Evolutionary conservation across 2,329 filamentous ascomycete species (phyloP), one percentile per base, ranked within the genome.

Genomic region (Sarocladium brachiariae): DNA sequence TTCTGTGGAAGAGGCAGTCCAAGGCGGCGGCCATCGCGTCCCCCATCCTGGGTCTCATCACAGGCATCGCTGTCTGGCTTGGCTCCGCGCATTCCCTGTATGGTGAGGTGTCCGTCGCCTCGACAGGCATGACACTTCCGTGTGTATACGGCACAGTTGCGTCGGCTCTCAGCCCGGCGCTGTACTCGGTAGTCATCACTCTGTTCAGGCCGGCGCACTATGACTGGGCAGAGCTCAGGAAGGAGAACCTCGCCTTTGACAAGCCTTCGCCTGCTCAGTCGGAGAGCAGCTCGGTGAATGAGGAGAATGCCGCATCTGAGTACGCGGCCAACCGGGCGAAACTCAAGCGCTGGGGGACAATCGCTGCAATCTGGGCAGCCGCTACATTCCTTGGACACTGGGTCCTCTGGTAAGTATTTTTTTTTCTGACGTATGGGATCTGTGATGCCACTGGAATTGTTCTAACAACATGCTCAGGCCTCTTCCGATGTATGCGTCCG

Each of bases 101-200:
- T 16, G 77, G 76, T 2, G 66, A 68, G 10, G 68, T 80, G 0
- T 70, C 68, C 0, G 70, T 80, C 2, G 58, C 66, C 0, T 69
- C 75, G 0, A 79, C 77, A 0, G 75, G 75, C 1, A 59, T 68
- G 39, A 70, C 70, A 0, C 58, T 78, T 0, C 76, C 77, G 0
- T 78, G 74, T 41, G 65, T 79, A 1, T 79, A 75, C 47, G 76
- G 76, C 2, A 77, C 74, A 0, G 70, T 77, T 0, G 73, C 73
- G 0, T 77, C 75, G 0, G 65, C 68, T 2, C 55, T 74, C 13
- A 67, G 65, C 37, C 70, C 72, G 1, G 58, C 63, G 0, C 50
- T 70, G 0, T 77, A 75, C 53, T 74, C 74, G 0, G 50, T 75
- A 6, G 35, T 72, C 7, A 73, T 79, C 33, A 75, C 76, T 0